These are phyloP conservation scores for Sordaria brevicollis DNA, from an alignment of 495 filamentous ascomycete genomes.

Conservation along the genomic window DNA sequence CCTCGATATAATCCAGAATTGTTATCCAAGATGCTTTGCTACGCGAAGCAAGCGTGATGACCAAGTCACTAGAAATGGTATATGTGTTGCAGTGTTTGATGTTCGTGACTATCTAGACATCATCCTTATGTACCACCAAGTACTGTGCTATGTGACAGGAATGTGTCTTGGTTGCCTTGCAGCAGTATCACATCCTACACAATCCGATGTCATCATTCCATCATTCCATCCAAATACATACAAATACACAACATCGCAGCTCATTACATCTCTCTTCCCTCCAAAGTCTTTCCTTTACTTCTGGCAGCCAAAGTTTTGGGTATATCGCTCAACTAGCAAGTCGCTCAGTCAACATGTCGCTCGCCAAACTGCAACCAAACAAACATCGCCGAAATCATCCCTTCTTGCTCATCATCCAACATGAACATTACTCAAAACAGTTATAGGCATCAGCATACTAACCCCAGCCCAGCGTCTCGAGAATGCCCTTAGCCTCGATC, in stretches of 20 bases:
- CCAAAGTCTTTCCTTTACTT: not conserved
- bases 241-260: not conserved
- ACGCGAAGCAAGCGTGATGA: not conserved
- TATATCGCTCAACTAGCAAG: not conserved
- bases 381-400: not conserved
- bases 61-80: not conserved
- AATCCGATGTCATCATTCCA: not conserved
- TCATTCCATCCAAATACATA: not conserved
- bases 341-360: too few relatives aligned
- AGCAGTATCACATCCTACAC: not conserved
- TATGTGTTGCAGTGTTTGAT: not conserved
- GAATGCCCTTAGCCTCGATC: conserved; percentile 48
- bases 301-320: not conserved
- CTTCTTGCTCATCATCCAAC: not conserved
- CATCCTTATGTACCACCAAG: not conserved
- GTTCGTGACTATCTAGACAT: not conserved
- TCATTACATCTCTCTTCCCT: not conserved
- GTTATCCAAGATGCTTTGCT: not conserved
- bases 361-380: too few relatives aligned
- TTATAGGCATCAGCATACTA: not conserved
- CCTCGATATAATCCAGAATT: not conserved
- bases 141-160: not conserved
- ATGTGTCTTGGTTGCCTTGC: not conserved
- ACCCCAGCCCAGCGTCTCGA: conserved; percentile 52
- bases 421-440: not conserved